phyloP scores from a whole-genome alignment of 805 yeast species.

The Wickerhamomyces alni region DNA sequence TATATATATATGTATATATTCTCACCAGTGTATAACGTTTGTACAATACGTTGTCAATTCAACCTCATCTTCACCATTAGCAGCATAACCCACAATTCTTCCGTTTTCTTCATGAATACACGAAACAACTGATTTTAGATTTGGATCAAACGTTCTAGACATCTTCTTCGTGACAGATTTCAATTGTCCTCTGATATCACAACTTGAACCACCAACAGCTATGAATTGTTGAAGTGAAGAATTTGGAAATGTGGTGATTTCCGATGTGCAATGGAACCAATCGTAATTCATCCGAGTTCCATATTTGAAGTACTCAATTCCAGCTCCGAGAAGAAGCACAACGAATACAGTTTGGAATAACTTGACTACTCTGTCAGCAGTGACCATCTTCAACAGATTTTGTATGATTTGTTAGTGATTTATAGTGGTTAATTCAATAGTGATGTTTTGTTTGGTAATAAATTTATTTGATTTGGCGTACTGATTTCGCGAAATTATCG shows the following conservation, averaged over 20 bases:
- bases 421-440: no score
- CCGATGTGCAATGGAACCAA: constrained; percentile 40
- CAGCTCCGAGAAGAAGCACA: constrained; percentile 30
- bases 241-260: constrained; percentile 18
- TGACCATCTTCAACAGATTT: constrained; percentile 11
- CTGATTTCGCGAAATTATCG: no score
- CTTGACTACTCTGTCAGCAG: constrained; percentile 11
- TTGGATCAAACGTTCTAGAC: constrained; percentile 34
- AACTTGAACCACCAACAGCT: constrained; percentile 37
- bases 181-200: constrained; percentile 38
- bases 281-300: constrained; percentile 34
- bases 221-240: constrained; percentile 26
- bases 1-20: neutral
- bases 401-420: no score
- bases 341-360: constrained; percentile 24
- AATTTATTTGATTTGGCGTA: no score
- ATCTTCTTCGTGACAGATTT: constrained; percentile 34
- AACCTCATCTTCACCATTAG: constrained; percentile 10
- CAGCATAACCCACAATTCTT: constrained; percentile 18
- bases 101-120: constrained; percentile 30
- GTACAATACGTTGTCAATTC: constrained; percentile 13
- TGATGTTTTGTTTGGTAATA: no score
- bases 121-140: constrained; percentile 27
- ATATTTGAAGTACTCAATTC: constrained; percentile 38
- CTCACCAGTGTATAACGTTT: constrained; percentile 23